Evolutionary conservation across 371 early-diverging fungal genomes (phyloP), one percentile per base, ranked within the genome.

Genomic region (Apophysomyces elegans): DNA sequence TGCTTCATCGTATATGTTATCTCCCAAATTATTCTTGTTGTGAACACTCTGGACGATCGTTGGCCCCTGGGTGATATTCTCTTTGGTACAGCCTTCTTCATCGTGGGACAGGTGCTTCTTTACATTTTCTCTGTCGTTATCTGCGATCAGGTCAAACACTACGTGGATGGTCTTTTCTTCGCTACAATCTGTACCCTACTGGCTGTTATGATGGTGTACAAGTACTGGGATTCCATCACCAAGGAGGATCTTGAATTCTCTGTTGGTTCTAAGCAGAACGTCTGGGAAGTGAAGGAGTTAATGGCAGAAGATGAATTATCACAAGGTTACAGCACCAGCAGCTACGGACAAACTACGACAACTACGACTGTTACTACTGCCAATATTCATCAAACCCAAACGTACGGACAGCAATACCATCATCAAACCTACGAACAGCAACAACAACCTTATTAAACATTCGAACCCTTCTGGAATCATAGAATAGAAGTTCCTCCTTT

Each of bases 151-250:
- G 91, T 92, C 37, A 93, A 93, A 71, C 99, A 98, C 76, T 98
- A 98, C 67, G 86, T 98, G 37, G 98, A 98, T 76, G 99, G 99
- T 16, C 73, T 95, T 67, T 98, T 98, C 89, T 96, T 97, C 84
- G 94, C 95, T 44, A 87, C 91, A 13, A 93, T 95, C 46, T 93
- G 91, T 71, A 93, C 92, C n/a, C 79, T 98, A 61, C 77, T 98
- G 66, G 90, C 92, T 35, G 96, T 98, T 54, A 97, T 98, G 99
- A 98, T 98, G 97, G 94, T 97, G 8, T 98, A 97, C 88, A 98
- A 98, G 83, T 98, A 94, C 84, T 98, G 99, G 99, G 98, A 98
- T 76, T 92, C 92, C 16, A 97, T 98, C 72, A 97, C 99, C 43
- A 96, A 96, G 81, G 99, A 98, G 75, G 99, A 97, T 75, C 81